Percentiles rank a stretch among this genome's conserved stretches.
Conservation (phyloP, 139 green algal genomes). For the Chlorella ohadii region DNA sequence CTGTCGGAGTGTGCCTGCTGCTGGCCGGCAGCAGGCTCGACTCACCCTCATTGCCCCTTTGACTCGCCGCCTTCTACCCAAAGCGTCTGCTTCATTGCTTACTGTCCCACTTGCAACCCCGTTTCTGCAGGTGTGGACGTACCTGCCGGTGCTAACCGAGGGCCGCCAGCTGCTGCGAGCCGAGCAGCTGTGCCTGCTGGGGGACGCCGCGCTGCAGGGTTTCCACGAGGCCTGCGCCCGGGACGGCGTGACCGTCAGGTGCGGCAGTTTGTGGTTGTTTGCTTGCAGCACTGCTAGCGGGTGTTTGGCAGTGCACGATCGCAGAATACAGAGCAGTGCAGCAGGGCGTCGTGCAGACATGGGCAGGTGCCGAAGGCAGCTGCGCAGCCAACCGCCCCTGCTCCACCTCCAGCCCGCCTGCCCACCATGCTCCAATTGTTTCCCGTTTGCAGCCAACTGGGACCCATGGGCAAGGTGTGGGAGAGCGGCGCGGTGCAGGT, state of each 20-base stretch:
- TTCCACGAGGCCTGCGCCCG: conserved; percentile 39
- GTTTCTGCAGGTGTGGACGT: conserved; percentile 37
- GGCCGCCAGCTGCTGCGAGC: conserved; percentile 43
- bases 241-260: conserved; percentile 4
- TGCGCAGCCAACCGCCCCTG: no score
- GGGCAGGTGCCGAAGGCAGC: no score
- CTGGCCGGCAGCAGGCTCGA: no score
- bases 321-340: no score
- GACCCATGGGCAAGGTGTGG: conserved; percentile 55
- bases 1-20: no score
- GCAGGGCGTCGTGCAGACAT: no score
- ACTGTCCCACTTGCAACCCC: not conserved
- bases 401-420: not conserved
- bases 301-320: no score
- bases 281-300: no score
- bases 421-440: not conserved
- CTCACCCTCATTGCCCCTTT: no score
- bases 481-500: conserved; percentile 49
- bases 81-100: no score
- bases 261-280: no score
- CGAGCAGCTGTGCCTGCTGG: conserved; percentile 45
- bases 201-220: not conserved
- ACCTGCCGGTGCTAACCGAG: conserved; percentile 45
- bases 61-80: no score
- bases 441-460: conserved; percentile 28